Evolutionary conservation across 768 basidiomycete species (phyloP), one percentile per base, ranked within the genome.

Genomic region (Dictyophora rubrovolvata): DNA sequence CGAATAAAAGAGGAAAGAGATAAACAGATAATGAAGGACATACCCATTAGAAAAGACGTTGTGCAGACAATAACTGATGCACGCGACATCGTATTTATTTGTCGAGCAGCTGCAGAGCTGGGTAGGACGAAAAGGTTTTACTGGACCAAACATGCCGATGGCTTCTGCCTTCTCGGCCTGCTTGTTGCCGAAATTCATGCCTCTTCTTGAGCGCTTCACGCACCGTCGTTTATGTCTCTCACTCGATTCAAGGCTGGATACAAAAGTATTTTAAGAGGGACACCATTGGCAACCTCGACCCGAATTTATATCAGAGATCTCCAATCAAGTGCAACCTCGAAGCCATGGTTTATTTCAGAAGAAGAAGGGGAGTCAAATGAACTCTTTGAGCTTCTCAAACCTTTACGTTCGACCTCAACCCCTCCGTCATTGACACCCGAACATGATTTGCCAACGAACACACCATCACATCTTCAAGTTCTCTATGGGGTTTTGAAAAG

Each of bases 41-140:
- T 58, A 87, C 89, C 89, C 21, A 93, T 80, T 20, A 93, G 76
- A 65, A 91, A 90, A 54, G 87, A 87, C 1, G 88, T 90, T 52
- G 81, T 77, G 68, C 81, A 87, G 61, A 90, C 81, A 60, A 89
- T 85, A 61, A 89, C 74, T 64, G 83, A 80, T 59, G 85, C 81
- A 62, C 89, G 83, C 57, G 88, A 73, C 63, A 86, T 87, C 79
- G 87, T 88, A 28, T 62, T 70, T 70, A 28, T 46, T 60, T 54
- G 37, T 62, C n/a, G 28, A 42, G 50, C 28, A 3, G n/a, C 7
- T 7, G 42, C 2, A 42, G 10, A 9, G 42, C n/a, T 12, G 12
- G 28, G 28, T 7, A 28, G 28, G 7, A 28, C 4, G 28, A 28
- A 28, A 28, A 28, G 7, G 28, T 28, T 28, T 28, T 28, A 3